phyloP scores from a whole-genome alignment of 148 eudicot genomes.

The Mesembryanthemum crystallinum region DNA sequence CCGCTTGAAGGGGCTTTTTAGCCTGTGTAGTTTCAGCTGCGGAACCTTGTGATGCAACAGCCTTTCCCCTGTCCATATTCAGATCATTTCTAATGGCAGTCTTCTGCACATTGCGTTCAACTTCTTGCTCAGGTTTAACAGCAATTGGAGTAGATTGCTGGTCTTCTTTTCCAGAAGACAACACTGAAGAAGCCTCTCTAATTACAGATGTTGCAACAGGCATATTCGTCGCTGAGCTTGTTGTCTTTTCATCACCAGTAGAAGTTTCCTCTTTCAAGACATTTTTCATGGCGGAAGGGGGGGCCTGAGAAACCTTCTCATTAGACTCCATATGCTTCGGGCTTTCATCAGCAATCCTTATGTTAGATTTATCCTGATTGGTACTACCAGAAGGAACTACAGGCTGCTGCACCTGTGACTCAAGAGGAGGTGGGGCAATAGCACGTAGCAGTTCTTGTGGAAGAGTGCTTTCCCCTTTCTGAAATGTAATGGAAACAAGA shows the following conservation, averaged over 20 bases:
- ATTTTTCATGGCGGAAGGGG: slow-evolving; percentile 33
- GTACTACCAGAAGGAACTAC: slow-evolving; percentile 43
- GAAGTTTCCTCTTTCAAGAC: slow-evolving; percentile 46
- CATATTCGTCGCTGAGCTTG: slow-evolving; percentile 30
- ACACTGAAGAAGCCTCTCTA: slow-evolving; percentile 47
- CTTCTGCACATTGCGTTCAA: slow-evolving; percentile 47
- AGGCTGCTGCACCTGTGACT: slow-evolving; percentile 57
- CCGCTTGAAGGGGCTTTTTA: slow-evolving; percentile 55
- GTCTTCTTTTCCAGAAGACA: slow-evolving; percentile 59
- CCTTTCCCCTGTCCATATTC: slow-evolving; percentile 63
- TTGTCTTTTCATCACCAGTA: slow-evolving; percentile 51
- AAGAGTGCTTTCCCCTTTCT: slow-evolving; percentile 91
- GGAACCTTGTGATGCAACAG: slow-evolving; percentile 43
- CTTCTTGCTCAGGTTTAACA: slow-evolving; percentile 61
- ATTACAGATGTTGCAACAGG: slow-evolving; percentile 34
- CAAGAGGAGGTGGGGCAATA: slow-evolving; percentile 81
- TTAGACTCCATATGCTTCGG: slow-evolving; percentile 43
- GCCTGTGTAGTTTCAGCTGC: slow-evolving; percentile 54
- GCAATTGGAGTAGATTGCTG: slow-evolving; percentile 37
- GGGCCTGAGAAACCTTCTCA: slow-evolving; percentile 51
- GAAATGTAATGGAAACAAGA: slow-evolving; percentile 34
- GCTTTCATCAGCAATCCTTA: slow-evolving; percentile 46
- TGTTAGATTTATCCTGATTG: slow-evolving; percentile 50
- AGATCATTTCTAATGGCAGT: slow-evolving; percentile 42
- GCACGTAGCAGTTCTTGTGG: slow-evolving; percentile 86